Conservation (phyloP, 257 asterid species). For the Ophiorrhiza pumila region DNA sequence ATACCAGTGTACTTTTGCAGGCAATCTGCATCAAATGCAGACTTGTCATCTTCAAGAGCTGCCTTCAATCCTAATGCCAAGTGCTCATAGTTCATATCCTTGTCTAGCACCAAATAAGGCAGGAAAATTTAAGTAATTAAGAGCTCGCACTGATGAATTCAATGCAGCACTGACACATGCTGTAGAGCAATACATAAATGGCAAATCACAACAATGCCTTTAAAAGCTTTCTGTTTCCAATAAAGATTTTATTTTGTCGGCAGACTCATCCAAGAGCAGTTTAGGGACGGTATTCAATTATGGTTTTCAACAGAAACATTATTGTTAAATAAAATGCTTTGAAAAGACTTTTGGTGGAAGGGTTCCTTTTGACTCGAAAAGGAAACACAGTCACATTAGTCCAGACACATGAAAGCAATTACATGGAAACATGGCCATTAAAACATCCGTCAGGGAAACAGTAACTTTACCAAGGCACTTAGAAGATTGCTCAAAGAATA, state of each 20-base stretch:
- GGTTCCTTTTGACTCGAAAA: not conserved
- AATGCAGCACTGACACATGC: not conserved
- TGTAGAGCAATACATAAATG: not conserved
- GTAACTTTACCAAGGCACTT: not conserved
- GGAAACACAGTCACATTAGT: not conserved
- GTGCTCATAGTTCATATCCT: conserved; percentile 80
- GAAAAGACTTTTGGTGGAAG: not conserved
- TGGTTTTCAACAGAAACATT: not conserved
- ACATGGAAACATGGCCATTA: not conserved
- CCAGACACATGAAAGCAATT: not conserved
- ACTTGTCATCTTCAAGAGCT: conserved; percentile 70
- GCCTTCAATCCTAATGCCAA: conserved; percentile 82
- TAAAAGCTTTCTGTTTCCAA: no score
- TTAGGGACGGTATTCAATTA: not conserved
- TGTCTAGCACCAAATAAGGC: conserved; percentile 40
- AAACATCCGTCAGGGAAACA: not conserved
- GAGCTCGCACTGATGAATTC: not conserved
- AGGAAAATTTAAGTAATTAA: not conserved
- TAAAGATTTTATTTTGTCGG: not conserved
- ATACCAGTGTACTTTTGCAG: conserved; percentile 89
- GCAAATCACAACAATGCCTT: no score
- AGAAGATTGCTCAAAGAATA: not conserved
- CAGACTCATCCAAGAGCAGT: not conserved
- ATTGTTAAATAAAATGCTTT: not conserved
- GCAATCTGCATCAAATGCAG: conserved; percentile 89